A percentile compares a stretch with the other conserved stretches of the same genome.
These are phyloP conservation scores for Eleusine coracana DNA, from an alignment of 176 grass and related monocot genomes.

Conservation along the genomic window DNA sequence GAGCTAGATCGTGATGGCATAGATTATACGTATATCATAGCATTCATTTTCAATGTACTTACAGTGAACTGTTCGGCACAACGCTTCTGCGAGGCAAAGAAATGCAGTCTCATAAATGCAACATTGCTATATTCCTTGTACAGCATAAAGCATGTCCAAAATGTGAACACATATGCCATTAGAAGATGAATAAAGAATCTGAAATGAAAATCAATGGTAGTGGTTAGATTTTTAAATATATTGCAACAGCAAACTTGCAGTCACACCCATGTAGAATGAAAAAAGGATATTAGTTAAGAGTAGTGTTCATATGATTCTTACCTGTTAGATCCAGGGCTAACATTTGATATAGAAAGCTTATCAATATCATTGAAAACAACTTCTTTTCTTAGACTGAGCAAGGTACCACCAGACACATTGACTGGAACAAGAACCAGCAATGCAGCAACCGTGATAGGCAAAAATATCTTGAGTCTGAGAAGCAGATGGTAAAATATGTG, in stretches of 20 bases:
- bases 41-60: conserved; percentile 45
- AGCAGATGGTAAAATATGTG: neutral
- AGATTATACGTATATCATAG: neutral
- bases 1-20: neutral
- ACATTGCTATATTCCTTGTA: conserved; percentile 95
- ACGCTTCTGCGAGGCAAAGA: conserved; percentile 83
- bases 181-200: conserved; percentile 95
- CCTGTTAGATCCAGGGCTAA: conserved; percentile 88
- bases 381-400: conserved; percentile 70
- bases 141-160: conserved; percentile 82
- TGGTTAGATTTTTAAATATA: conserved; percentile 10
- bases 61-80: conserved; percentile 94
- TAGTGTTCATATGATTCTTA: conserved; percentile 28
- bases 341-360: conserved; percentile 98
- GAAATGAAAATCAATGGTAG: conserved; percentile 26
- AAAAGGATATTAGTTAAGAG: neutral
- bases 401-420: conserved; percentile 86
- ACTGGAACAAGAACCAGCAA: conserved; percentile 86
- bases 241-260: conserved; percentile 20
- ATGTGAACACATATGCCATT: conserved; percentile 90
- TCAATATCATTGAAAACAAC: conserved; percentile 85
- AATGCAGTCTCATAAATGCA: conserved; percentile 96
- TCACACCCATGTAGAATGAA: neutral
- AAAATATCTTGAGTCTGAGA: conserved; percentile 89
- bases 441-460: conserved; percentile 67